Evolutionary conservation across 1,284 basidiomycete species (phyloP).

Genomic region (Marasmius fiardii): DNA sequence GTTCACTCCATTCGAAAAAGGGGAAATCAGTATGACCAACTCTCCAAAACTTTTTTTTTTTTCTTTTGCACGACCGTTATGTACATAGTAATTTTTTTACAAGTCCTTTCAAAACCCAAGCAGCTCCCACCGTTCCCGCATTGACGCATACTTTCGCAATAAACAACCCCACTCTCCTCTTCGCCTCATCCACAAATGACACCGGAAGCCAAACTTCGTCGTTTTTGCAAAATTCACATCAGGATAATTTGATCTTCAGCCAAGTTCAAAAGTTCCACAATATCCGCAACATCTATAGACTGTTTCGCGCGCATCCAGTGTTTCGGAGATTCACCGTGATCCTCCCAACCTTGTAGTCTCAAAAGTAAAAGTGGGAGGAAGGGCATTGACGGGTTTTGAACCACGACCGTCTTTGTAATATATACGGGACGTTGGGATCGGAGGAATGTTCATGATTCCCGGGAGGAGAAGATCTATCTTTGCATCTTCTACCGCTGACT

Average conservation of each 20-base stretch:
- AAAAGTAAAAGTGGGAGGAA: conserved; percentile 41
- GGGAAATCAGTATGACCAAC: too few relatives aligned
- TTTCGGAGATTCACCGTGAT: conserved; percentile 35
- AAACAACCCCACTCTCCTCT: conserved; percentile 17
- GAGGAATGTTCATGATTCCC: conserved; percentile 40
- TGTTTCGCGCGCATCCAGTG: conserved; percentile 34
- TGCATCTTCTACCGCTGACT: too few relatives aligned
- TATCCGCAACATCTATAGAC: conserved; percentile 38
- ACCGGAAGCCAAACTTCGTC: conserved; percentile 19
- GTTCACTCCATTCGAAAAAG: too few relatives aligned
- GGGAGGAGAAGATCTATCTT: conserved; percentile 52
- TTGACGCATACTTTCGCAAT: conserved; percentile 11
- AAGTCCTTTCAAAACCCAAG: conserved; percentile 16
- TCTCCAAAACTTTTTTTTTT: too few relatives aligned
- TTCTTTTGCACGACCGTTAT: too few relatives aligned
- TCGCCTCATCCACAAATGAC: conserved; percentile 19
- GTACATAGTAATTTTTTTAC: too few relatives aligned
- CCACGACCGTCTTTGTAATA: conserved; percentile 7
- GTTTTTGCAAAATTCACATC: conserved; percentile 7
- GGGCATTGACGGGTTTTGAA: conserved; percentile 40
- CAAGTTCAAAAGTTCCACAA: conserved; percentile 36
- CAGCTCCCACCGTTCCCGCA: conserved; percentile 16
- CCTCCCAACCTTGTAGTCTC: conserved; percentile 49
- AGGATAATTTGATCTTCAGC: conserved; percentile 19
- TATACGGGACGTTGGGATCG: conserved; percentile 29